Percentiles rank a stretch among this genome's conserved stretches.
Conservation (phyloP, 108 stramenopile species). For the Nitzschia sp. region DNA sequence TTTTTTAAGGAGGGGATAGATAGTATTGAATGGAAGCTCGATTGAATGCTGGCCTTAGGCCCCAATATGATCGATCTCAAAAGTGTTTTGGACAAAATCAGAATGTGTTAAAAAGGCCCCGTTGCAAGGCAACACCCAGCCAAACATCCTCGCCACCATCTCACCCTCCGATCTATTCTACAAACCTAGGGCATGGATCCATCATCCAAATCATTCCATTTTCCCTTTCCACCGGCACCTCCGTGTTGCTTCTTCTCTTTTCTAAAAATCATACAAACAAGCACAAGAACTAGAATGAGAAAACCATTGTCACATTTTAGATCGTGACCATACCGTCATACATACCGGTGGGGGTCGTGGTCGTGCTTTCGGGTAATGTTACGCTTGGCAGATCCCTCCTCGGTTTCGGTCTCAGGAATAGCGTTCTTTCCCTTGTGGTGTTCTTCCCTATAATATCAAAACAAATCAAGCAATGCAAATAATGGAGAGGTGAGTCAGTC, state of each 20-base stretch:
- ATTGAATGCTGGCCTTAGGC: too few relatives aligned
- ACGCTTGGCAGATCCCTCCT: constrained; percentile 65
- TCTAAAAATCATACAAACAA: constrained; percentile 8
- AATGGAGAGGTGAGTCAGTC: neutral
- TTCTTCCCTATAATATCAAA: constrained; percentile 37
- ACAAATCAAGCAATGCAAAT: neutral
- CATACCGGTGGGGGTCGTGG: constrained; percentile 54
- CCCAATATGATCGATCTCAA: too few relatives aligned
- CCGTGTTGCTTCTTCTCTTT: constrained; percentile 81
- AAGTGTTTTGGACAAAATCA: too few relatives aligned
- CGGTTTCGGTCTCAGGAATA: constrained; percentile 70
- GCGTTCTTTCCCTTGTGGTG: constrained; percentile 38
- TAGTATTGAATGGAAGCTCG: too few relatives aligned
- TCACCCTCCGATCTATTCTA: constrained; percentile 14
- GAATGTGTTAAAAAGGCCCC: too few relatives aligned
- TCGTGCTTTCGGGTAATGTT: constrained; percentile 78
- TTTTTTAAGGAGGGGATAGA: too few relatives aligned
- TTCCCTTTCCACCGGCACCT: constrained; percentile 74
- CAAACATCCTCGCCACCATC: neutral
- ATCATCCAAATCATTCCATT: constrained; percentile 77
- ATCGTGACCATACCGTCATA: neutral
- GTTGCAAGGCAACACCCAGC: too few relatives aligned
- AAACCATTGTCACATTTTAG: too few relatives aligned
- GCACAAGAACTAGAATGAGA: too few relatives aligned
- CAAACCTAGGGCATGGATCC: constrained; percentile 57